phyloP scores from a whole-genome alignment of 495 filamentous ascomycete genomes.

The Penicillium cataractarum region DNA sequence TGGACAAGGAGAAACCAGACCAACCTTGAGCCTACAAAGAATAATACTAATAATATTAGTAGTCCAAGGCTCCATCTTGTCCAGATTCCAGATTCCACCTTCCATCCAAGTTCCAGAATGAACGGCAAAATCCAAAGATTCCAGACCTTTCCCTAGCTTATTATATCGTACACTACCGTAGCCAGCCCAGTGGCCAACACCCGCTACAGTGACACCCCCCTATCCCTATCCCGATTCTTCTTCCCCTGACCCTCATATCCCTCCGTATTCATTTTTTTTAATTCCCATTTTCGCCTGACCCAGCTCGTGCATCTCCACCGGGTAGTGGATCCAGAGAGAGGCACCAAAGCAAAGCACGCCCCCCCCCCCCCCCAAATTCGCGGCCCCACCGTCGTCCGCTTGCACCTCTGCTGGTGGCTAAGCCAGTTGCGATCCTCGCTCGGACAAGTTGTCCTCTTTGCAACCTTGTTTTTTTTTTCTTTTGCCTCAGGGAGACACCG shows the following conservation, averaged over 20 bases:
- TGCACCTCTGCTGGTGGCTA: too few relatives aligned
- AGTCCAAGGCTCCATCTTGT: background rate
- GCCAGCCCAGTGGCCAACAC: too few relatives aligned
- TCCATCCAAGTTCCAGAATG: constrained; percentile 22
- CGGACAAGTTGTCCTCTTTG: background rate
- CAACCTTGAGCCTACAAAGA: background rate
- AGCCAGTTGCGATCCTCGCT: background rate
- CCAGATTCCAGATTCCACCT: background rate
- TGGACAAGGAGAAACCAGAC: constrained; percentile 3
- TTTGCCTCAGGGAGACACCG: background rate
- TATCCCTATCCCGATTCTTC: background rate
- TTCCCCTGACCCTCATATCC: background rate
- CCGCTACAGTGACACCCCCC: too few relatives aligned
- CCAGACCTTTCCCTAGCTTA: background rate
- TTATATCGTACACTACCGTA: too few relatives aligned
- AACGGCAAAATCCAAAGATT: background rate
- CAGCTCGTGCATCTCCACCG: background rate
- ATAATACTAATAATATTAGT: too few relatives aligned
- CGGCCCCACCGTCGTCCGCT: background rate
- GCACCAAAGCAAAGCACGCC: constrained; percentile 1
- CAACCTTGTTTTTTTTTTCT: background rate
- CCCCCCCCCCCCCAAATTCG: background rate
- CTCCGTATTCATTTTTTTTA: background rate
- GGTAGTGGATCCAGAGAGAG: background rate
- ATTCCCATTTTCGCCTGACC: background rate